These are phyloP conservation scores for Hymenoscyphus salicellus DNA, from an alignment of 2,329 filamentous ascomycete species.

Conservation along the genomic window DNA sequence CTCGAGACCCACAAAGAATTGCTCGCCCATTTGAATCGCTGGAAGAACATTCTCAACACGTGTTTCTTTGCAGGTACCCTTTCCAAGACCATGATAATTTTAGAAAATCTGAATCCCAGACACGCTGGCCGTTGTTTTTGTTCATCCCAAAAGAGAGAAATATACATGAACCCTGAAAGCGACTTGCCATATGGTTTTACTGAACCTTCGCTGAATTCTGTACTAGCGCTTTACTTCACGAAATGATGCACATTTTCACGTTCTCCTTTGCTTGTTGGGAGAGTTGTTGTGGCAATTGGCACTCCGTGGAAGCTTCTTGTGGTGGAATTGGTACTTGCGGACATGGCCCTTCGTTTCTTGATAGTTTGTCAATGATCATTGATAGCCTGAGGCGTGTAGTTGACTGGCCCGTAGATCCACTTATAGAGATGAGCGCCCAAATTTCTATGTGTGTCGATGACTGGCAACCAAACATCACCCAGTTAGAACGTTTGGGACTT, in stretches of 20 bases:
- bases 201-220: neutral
- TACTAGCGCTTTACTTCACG: neutral
- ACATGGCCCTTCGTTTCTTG: neutral
- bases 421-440: neutral
- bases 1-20: neutral
- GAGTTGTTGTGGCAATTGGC: neutral
- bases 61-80: neutral
- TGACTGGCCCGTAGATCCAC: neutral
- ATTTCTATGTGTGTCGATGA: neutral
- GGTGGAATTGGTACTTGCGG: neutral
- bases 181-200: neutral
- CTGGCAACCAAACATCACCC: neutral
- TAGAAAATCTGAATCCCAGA: neutral
- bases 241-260: neutral
- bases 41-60: neutral
- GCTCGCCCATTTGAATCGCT: neutral
- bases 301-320: neutral
- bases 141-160: neutral
- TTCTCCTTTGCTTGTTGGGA: neutral
- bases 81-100: neutral
- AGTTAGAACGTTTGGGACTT: neutral
- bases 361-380: neutral
- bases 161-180: neutral
- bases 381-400: neutral
- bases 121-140: neutral